Evolutionary conservation across 768 basidiomycete genomes (phyloP).

Genomic region (Tulasnella sp.): DNA sequence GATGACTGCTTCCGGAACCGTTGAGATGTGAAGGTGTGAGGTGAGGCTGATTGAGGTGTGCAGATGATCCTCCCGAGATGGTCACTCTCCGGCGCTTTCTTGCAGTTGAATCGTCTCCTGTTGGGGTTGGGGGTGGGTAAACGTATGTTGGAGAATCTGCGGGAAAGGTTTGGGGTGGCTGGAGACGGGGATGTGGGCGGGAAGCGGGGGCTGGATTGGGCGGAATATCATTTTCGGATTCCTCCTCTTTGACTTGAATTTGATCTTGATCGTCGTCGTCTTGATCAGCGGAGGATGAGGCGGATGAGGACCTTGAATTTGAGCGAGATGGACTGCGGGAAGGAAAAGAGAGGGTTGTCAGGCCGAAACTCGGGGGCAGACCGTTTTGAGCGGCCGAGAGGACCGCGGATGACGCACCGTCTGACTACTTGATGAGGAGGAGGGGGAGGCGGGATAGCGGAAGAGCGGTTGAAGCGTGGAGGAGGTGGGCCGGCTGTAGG

Average conservation of each 20-base stretch:
- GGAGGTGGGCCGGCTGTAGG: not conserved
- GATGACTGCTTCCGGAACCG: conserved; percentile 3
- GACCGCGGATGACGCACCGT: not conserved
- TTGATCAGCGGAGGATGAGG: not conserved
- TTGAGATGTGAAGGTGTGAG: conserved; percentile 1
- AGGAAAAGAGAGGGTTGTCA: not conserved
- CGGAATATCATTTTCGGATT: conserved; percentile 15
- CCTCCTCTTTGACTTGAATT: conserved; percentile 22
- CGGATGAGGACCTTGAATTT: conserved; percentile 15
- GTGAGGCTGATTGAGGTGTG: conserved; percentile 11
- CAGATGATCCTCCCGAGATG: conserved; percentile 20
- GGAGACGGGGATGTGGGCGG: conserved; percentile 4
- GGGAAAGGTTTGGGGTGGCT: conserved; percentile 3
- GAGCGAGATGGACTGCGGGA: not conserved
- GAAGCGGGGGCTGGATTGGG: not conserved
- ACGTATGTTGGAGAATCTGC: conserved; percentile 18
- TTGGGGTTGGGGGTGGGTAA: conserved; percentile 13
- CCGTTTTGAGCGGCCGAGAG: not conserved
- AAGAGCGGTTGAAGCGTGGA: not conserved
- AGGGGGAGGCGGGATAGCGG: not conserved
- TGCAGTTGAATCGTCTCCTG: not conserved
- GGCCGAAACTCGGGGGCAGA: not conserved
- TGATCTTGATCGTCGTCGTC: conserved; percentile 17
- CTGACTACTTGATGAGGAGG: not conserved
- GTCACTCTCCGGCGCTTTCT: conserved; percentile 28